Percentiles rank a stretch among this genome's conserved stretches.
phyloP scores from a whole-genome alignment of 306 rosid genomes.

The Glycine soja region DNA sequence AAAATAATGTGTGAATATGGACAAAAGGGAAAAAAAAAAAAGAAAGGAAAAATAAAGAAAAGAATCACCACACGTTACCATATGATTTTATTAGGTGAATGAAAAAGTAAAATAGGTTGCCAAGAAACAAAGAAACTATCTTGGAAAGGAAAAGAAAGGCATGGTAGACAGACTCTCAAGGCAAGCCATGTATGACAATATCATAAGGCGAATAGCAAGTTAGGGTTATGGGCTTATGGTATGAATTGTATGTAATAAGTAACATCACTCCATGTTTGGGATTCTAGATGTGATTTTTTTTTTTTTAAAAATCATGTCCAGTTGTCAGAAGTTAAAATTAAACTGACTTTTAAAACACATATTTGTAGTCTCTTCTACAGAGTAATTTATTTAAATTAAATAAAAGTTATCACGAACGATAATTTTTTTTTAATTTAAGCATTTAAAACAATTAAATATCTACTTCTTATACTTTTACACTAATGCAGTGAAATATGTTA shows the following conservation, averaged over 20 bases:
- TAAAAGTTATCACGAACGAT: no score
- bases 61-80: conserved; percentile 55
- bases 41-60: conserved; percentile 49
- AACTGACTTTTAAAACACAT: background rate
- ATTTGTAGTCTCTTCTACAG: no score
- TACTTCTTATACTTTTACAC: no score
- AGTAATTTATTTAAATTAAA: no score
- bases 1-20: conserved; percentile 56
- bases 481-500: no score
- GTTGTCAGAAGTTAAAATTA: background rate
- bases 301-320: background rate
- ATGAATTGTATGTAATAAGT: conserved; percentile 20
- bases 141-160: conserved; percentile 54
- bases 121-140: conserved; percentile 72
- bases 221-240: conserved; percentile 40
- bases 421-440: no score
- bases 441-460: no score
- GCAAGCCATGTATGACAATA: conserved; percentile 57
- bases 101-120: conserved; percentile 80
- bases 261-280: background rate
- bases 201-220: background rate
- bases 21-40: conserved; percentile 47
- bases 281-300: background rate
- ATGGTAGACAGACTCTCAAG: conserved; percentile 55
- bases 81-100: conserved; percentile 66